Evolutionary conservation across 805 yeast genomes (phyloP).

Genomic region (Dipodascopsis tothii): DNA sequence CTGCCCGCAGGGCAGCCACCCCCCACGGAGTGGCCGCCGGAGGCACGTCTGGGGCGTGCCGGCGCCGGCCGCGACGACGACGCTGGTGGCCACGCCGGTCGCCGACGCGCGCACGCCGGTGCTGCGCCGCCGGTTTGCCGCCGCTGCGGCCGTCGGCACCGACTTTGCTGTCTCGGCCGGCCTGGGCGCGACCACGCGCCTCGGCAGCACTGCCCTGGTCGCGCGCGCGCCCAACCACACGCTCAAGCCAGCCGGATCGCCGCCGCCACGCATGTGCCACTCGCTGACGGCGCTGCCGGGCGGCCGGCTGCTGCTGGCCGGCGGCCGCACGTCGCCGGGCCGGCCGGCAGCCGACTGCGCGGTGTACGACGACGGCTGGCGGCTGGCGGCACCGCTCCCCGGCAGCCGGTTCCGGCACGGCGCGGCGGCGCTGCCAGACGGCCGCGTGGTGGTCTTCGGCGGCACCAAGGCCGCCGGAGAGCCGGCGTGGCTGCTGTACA

Average conservation of each 20-base stretch:
- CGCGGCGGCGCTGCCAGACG: slow-evolving; percentile 30
- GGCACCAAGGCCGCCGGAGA: slow-evolving; percentile 32
- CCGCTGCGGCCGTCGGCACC: no score
- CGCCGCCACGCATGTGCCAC: slow-evolving; percentile 52
- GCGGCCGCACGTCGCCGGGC: slow-evolving; percentile 64
- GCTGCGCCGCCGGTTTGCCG: no score
- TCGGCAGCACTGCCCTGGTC: no score
- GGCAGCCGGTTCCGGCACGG: slow-evolving; percentile 47
- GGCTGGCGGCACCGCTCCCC: slow-evolving; percentile 35
- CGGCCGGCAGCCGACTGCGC: slow-evolving; percentile 40
- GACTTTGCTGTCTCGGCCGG: no score
- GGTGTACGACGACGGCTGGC: slow-evolving; percentile 40
- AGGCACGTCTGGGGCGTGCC: no score
- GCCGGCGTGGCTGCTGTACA: slow-evolving; percentile 13
- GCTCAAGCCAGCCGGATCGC: no score
- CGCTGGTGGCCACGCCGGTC: no score
- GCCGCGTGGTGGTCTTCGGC: slow-evolving; percentile 43
- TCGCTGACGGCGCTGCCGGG: slow-evolving; percentile 36
- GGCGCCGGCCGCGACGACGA: no score
- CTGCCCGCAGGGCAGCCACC: slow-evolving; percentile 5
- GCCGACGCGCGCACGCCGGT: no score
- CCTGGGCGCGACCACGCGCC: no score
- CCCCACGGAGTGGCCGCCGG: slow-evolving; percentile 6
- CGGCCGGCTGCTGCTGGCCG: slow-evolving; percentile 40
- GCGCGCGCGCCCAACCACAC: no score